Evolutionary conservation across 345 rosid genomes (phyloP).

Genomic region (Pistacia atlantica): DNA sequence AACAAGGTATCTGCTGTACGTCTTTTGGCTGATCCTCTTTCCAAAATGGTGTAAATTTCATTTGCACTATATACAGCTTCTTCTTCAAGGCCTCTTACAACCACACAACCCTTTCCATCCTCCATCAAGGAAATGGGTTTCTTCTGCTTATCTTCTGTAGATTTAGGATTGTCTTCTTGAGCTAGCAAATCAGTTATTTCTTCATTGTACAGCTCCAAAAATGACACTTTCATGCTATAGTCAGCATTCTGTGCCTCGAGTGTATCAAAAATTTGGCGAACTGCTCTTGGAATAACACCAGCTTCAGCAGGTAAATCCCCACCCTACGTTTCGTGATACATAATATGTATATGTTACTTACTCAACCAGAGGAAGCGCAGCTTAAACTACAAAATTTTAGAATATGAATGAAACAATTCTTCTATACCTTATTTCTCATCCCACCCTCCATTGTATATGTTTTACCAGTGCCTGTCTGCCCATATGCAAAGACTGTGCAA

Average conservation of each 20-base stretch:
- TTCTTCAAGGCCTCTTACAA: constrained; percentile 91
- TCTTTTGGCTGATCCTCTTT: constrained; percentile 79
- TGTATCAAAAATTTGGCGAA: constrained; percentile 79
- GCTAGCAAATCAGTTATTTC: constrained; percentile 86
- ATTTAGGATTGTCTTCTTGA: constrained; percentile 64
- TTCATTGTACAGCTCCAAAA: constrained; percentile 91
- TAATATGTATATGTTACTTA: neutral
- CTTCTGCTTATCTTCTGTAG: constrained; percentile 70
- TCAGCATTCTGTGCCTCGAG: constrained; percentile 88
- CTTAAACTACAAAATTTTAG: neutral
- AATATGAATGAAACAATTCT: neutral
- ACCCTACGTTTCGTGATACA: constrained; percentile 41
- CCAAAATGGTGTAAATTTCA: constrained; percentile 80
- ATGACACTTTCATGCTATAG: constrained; percentile 89
- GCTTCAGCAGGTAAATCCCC: constrained; percentile 93
- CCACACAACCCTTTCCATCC: constrained; percentile 90
- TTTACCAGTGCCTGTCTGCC: constrained; percentile 91
- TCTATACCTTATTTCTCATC: constrained; percentile 75
- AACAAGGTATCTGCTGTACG: constrained; percentile 89
- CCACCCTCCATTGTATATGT: constrained; percentile 98
- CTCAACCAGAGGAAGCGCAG: neutral
- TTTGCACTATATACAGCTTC: constrained; percentile 90
- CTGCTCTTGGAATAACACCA: constrained; percentile 93
- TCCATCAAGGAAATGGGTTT: constrained; percentile 88
- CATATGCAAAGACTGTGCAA: constrained; percentile 93